phyloP scores from a whole-genome alignment of 2,329 filamentous ascomycete species.

The Waltergamsia citrina region DNA sequence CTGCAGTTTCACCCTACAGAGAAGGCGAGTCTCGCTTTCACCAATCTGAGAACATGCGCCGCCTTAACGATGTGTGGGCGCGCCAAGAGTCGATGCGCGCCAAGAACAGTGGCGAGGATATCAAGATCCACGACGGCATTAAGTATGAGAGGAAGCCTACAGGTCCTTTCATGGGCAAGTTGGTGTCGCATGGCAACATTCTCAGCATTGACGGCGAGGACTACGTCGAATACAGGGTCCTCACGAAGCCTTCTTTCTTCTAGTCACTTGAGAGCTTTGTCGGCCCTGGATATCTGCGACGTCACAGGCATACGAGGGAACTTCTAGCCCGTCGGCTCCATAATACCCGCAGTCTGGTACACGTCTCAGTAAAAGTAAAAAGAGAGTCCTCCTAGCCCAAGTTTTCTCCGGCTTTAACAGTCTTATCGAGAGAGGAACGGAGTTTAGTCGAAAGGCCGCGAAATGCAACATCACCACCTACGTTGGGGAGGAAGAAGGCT shows the following conservation, averaged over 20 bases:
- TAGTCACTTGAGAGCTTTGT: too few relatives aligned
- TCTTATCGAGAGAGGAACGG: too few relatives aligned
- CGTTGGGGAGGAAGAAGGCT: too few relatives aligned
- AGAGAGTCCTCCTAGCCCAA: too few relatives aligned
- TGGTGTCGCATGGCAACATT: constrained; percentile 52
- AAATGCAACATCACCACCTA: too few relatives aligned
- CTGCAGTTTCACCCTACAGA: constrained; percentile 9
- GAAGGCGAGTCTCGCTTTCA: constrained; percentile 21
- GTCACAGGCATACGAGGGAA: too few relatives aligned
- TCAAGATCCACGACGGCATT: constrained; percentile 48
- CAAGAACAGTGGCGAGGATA: constrained; percentile 34
- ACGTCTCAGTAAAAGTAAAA: too few relatives aligned
- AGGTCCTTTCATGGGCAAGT: constrained; percentile 52
- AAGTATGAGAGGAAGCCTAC: constrained; percentile 54
- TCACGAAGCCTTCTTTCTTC: constrained; percentile 55
- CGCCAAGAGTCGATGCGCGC: constrained; percentile 39
- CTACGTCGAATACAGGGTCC: constrained; percentile 56
- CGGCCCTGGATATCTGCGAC: too few relatives aligned
- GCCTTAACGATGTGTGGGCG: constrained; percentile 46
- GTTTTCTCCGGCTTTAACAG: too few relatives aligned
- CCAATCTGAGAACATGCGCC: constrained; percentile 37
- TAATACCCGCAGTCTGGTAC: too few relatives aligned
- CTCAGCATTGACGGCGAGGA: constrained; percentile 58
- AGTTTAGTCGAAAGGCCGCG: too few relatives aligned
- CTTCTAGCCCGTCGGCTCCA: too few relatives aligned